phyloP scores from a whole-genome alignment of 78 protist species.

The Dictyostelium citrinum region DNA sequence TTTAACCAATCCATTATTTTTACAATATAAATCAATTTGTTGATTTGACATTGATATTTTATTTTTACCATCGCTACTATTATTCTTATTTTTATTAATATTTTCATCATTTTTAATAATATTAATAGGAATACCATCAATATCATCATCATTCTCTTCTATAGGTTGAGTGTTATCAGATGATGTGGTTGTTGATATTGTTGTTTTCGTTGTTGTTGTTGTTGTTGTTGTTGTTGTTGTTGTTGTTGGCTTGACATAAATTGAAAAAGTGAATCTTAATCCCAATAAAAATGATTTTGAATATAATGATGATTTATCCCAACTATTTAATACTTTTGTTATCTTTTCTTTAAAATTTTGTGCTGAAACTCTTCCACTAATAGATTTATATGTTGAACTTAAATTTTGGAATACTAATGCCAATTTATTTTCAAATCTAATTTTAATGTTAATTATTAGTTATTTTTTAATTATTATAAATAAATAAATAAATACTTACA shows the following conservation, averaged over 20 bases:
- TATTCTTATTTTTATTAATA: background rate
- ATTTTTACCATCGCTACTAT: too few relatives aligned
- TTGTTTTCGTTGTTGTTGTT: background rate
- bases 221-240: background rate
- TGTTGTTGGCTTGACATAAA: background rate
- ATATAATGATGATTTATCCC: slow-evolving; percentile 58
- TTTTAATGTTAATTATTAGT: too few relatives aligned
- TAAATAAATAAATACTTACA: too few relatives aligned
- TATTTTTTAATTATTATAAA: too few relatives aligned
- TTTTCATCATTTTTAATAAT: background rate
- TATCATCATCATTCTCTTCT: slow-evolving; percentile 42
- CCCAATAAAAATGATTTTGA: slow-evolving; percentile 32
- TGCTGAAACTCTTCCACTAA: slow-evolving; percentile 52
- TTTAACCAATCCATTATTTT: slow-evolving; percentile 49
- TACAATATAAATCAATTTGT: slow-evolving; percentile 40
- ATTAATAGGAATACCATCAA: slow-evolving; percentile 49
- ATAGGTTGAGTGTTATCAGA: background rate
- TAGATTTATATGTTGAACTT: background rate
- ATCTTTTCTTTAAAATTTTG: slow-evolving; percentile 59
- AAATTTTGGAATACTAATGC: slow-evolving; percentile 24
- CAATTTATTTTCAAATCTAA: slow-evolving; percentile 38
- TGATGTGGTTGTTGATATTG: background rate
- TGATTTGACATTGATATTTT: background rate
- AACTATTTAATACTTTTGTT: slow-evolving; percentile 9
- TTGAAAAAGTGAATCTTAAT: slow-evolving; percentile 40